Evolutionary conservation across 2,329 filamentous ascomycete species (phyloP), one percentile per base, ranked within the genome.

Genomic region (Cladosporium halotolerans): DNA sequence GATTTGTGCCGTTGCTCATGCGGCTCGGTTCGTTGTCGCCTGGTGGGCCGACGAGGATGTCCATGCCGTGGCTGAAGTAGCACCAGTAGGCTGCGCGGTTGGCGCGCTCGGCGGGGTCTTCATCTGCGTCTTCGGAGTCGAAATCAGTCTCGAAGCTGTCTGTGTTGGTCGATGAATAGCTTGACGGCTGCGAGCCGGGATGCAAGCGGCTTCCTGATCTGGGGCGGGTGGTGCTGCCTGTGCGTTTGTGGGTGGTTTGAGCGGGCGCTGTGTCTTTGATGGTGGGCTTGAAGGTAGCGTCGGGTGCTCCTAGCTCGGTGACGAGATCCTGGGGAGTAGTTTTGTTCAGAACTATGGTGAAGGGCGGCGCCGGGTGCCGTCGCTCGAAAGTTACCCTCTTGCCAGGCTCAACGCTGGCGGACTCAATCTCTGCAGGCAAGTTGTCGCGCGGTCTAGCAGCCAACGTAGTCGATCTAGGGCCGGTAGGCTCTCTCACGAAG

Each of bases 21-120:
- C 5, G 38, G 52, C 48, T 66, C 63, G 23, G 60, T 64, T 16
- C 66, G 59, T 45, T 10, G 14, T 66, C 64, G 0, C 81, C 82
- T 0, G 88, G 86, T 31, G 84, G 83, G 0, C 92, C 95, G n/a
- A 99, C 81, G 4, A 97, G 78, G 9, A 96, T 81, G 69, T 99
- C 93, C 65, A 99, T 95, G 1, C 93, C 93, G 57, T 96, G 85
- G 60, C 92, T 86, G 67, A 96, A 99, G 69, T 99, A 99, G 68
- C 97, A 97, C 72, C 93, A 96, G 68, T 97, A 99, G 59, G 85
- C 90, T 62, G 80, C 77, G 39, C 64, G 52, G 28, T 55, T 56
- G 5, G 69, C 67, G 36, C 76, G 72, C 66, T 95, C 89, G 3
- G 83, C 80, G 1, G 71, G 69, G 48, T 83, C 83, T 13, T 82